These are phyloP conservation scores for Nakazawaea pomicola DNA, from an alignment of 805 yeast species.

Conservation along the genomic window DNA sequence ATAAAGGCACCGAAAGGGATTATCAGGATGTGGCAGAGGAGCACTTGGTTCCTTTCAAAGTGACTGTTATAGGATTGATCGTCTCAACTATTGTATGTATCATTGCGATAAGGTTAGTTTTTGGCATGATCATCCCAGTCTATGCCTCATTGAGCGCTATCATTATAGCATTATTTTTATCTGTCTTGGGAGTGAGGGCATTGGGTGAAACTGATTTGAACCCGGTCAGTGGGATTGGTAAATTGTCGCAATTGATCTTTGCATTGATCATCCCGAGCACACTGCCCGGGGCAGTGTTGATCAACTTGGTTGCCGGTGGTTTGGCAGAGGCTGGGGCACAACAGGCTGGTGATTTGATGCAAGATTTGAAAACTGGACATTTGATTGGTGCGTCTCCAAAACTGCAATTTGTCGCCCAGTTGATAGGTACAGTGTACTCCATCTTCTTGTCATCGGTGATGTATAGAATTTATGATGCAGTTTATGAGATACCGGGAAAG, in stretches of 20 bases:
- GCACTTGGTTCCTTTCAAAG: constrained; percentile 44
- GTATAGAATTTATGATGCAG: constrained; percentile 75
- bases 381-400: constrained; percentile 86
- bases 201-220: constrained; percentile 95
- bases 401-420: constrained; percentile 88
- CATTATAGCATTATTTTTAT: constrained; percentile 67
- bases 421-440: constrained; percentile 85
- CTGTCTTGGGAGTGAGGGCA: constrained; percentile 87
- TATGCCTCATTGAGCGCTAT: constrained; percentile 68
- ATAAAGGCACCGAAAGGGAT: too few species aligned
- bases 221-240: constrained; percentile 96
- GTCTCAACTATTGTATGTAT: constrained; percentile 67
- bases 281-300: constrained; percentile 77
- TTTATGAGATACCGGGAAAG: constrained; percentile 80
- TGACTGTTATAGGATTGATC: constrained; percentile 56
- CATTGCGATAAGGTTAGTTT: constrained; percentile 57
- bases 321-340: constrained; percentile 98
- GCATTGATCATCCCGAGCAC: constrained; percentile 71
- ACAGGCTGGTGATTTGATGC: constrained; percentile 98
- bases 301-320: constrained; percentile 92
- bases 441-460: constrained; percentile 73
- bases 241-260: constrained; percentile 83
- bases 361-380: constrained; percentile 93
- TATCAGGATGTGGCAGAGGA: constrained; percentile 28
- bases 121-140: constrained; percentile 67